Evolutionary conservation across 257 asterid species (phyloP).

Genomic region (Petunia secreta): DNA sequence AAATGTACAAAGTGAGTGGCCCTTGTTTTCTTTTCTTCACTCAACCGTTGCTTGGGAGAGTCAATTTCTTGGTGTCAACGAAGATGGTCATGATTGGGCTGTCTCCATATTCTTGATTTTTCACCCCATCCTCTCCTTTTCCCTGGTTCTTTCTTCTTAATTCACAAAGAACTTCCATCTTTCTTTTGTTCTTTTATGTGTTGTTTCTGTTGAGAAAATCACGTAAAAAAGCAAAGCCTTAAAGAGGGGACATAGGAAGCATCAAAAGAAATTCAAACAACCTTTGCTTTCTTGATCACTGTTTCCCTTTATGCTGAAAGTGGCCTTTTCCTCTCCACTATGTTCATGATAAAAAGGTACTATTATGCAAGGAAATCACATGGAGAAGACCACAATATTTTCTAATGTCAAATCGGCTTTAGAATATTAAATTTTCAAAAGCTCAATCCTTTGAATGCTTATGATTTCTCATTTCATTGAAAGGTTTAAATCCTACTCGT

Average conservation of each 20-base stretch:
- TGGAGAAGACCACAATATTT: too few relatives aligned
- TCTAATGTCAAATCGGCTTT: too few relatives aligned
- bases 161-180: not conserved
- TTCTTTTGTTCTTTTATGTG: not conserved
- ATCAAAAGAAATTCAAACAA: not conserved
- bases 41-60: constrained; percentile 30
- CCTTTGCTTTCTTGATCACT: not conserved
- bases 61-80: constrained; percentile 49
- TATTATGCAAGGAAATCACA: too few relatives aligned
- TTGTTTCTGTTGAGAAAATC: constrained; percentile 54
- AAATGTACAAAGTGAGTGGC: not conserved
- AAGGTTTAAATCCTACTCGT: too few relatives aligned
- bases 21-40: constrained; percentile 28
- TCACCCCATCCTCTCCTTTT: constrained; percentile 29
- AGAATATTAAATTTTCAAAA: too few relatives aligned
- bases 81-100: constrained; percentile 39
- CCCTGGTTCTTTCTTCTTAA: not conserved
- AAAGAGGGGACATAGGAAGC: constrained; percentile 21
- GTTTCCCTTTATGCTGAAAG: not conserved
- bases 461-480: too few relatives aligned
- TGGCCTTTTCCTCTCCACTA: too few relatives aligned
- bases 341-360: too few relatives aligned
- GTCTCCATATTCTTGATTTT: constrained; percentile 35
- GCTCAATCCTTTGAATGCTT: too few relatives aligned
- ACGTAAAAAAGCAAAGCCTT: constrained; percentile 54